These are phyloP conservation scores for Agarophyton chilense DNA, from an alignment of 23 red algal genomes.

Conservation along the genomic window DNA sequence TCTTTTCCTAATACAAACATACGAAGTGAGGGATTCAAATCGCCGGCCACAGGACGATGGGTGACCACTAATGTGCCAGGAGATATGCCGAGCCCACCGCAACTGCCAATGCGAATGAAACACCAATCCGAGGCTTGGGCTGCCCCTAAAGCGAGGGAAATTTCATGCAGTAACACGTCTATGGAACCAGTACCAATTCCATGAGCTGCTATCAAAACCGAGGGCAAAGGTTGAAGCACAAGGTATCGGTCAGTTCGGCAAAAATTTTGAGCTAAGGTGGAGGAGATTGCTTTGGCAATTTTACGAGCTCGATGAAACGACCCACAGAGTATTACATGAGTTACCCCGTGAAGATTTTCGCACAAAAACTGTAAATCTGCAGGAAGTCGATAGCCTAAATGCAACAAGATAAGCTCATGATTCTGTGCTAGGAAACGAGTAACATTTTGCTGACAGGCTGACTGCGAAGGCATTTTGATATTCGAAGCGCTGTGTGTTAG, in stretches of 20 bases:
- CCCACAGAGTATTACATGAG: slow-evolving; percentile 37
- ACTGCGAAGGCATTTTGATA: background rate
- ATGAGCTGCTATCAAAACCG: slow-evolving; percentile 41
- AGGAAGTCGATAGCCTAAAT: slow-evolving; percentile 42
- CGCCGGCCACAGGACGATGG: background rate
- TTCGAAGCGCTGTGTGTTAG: no score
- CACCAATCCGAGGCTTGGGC: background rate
- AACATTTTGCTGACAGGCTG: background rate
- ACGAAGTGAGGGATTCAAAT: background rate
- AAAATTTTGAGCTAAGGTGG: background rate
- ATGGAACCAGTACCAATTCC: slow-evolving; percentile 45
- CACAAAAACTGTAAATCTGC: background rate
- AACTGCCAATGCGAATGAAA: slow-evolving; percentile 34
- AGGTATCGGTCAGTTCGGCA: slow-evolving; percentile 54
- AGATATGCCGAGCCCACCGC: slow-evolving; percentile 27
- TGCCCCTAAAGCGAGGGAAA: background rate
- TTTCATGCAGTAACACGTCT: slow-evolving; percentile 48
- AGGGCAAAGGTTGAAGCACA: slow-evolving; percentile 1
- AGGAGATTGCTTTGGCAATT: background rate
- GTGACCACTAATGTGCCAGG: slow-evolving; percentile 40
- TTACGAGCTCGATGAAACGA: slow-evolving; percentile 14
- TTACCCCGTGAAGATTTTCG: background rate
- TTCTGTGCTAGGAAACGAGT: background rate
- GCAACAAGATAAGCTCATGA: slow-evolving; percentile 21
- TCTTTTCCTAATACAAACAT: slow-evolving; percentile 1